phyloP scores from a whole-genome alignment of 192 early-diverging fungal species.

The Coemansia sp. region DNA sequence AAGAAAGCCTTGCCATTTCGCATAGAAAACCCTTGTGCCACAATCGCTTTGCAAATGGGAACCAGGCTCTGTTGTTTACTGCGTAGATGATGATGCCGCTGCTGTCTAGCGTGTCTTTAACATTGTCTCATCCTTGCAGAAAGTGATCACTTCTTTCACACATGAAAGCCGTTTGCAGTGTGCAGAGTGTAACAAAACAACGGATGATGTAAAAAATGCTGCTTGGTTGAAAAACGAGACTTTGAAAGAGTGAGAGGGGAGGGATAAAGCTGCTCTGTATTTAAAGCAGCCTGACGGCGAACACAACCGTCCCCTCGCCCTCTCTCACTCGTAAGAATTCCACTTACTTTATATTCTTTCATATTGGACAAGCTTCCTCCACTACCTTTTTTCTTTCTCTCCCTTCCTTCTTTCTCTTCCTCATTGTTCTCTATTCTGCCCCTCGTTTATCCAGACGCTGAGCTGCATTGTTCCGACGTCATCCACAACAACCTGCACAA shows the following conservation, averaged over 20 bases:
- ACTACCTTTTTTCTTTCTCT: neutral
- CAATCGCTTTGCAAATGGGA: too few relatives aligned
- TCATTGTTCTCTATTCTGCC: neutral
- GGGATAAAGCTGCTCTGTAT: too few relatives aligned
- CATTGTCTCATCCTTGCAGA: neutral
- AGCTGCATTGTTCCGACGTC: neutral
- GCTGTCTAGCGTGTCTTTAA: conserved; percentile 1
- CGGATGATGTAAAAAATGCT: too few relatives aligned
- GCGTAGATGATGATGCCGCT: too few relatives aligned
- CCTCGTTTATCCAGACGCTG: too few relatives aligned
- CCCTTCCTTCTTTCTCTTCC: conserved; percentile 4
- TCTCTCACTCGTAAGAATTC: neutral
- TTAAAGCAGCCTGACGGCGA: too few relatives aligned
- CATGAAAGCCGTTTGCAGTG: neutral
- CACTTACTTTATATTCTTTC: conserved; percentile 1
- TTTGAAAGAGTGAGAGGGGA: too few relatives aligned
- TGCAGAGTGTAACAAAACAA: too few relatives aligned
- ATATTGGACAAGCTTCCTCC: neutral
- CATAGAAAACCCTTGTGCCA: too few relatives aligned
- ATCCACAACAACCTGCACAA: neutral
- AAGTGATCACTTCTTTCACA: conserved; percentile 1
- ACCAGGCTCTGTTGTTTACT: too few relatives aligned
- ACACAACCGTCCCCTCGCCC: neutral
- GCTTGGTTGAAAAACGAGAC: too few relatives aligned
- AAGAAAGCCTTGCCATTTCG: too few relatives aligned